phyloP scores from a whole-genome alignment of 2,329 filamentous ascomycete species.

The Ophiostoma triangulosporum region DNA sequence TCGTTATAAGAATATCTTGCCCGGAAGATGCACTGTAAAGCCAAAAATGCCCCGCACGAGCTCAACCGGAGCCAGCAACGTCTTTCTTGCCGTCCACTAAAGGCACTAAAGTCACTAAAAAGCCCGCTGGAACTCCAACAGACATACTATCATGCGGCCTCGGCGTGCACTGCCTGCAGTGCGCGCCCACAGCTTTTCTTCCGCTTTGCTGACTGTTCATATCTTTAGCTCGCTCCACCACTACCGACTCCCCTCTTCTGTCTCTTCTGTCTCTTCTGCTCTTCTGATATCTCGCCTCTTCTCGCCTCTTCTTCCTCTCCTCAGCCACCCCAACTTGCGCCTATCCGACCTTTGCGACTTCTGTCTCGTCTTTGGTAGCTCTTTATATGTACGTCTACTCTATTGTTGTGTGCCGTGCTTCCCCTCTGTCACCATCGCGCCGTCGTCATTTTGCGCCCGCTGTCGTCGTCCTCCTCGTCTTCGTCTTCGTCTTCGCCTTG shows the following conservation, averaged over 20 bases:
- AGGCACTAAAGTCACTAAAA: not conserved
- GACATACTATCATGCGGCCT: not conserved
- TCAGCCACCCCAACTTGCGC: not conserved
- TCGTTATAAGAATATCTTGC: too few relatives aligned
- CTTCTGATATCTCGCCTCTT: constrained; percentile 4
- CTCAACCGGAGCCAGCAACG: too few relatives aligned
- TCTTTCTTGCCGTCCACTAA: too few relatives aligned
- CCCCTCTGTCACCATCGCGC: too few relatives aligned
- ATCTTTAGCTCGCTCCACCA: constrained; percentile 2
- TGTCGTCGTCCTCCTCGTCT: not conserved
- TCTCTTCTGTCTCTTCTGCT: constrained; percentile 2
- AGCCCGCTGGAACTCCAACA: not conserved
- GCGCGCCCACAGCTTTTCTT: constrained; percentile 6
- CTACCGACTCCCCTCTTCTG: constrained; percentile 1
- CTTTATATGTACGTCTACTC: too few relatives aligned
- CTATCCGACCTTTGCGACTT: not conserved
- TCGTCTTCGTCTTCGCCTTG: too few relatives aligned
- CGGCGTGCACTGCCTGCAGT: not conserved
- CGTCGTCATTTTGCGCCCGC: not conserved
- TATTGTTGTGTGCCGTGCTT: too few relatives aligned
- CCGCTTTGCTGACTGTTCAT: not conserved
- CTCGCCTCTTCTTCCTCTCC: not conserved
- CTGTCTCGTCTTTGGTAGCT: too few relatives aligned
- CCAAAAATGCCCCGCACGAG: too few relatives aligned
- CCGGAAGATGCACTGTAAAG: not conserved